Conservation (phyloP, 2,329 filamentous ascomycete species). For the Sclerotinia borealis region DNA sequence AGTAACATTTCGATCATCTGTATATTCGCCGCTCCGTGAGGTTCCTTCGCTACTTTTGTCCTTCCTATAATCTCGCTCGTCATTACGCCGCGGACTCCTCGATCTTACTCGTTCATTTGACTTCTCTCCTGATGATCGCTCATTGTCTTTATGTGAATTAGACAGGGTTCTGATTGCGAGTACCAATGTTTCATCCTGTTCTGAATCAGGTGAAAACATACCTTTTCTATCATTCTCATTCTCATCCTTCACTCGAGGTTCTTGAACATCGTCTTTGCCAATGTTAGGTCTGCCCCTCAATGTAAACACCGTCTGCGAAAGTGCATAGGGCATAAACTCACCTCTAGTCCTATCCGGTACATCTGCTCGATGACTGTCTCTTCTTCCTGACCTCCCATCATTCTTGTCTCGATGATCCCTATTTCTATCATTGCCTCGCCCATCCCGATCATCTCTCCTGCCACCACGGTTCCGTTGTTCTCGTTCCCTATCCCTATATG, state of each 20-base stretch:
- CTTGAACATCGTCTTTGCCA: neutral
- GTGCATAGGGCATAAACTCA: conserved; percentile 4
- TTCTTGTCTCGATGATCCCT: conserved; percentile 18
- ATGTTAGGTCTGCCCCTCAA: conserved; percentile 13
- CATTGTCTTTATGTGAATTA: conserved; percentile 22
- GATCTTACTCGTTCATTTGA: conserved; percentile 19
- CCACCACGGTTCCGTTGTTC: conserved; percentile 32
- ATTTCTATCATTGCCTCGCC: conserved; percentile 20
- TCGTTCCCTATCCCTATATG: conserved; percentile 34
- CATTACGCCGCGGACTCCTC: conserved; percentile 14
- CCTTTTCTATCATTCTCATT: conserved; percentile 12
- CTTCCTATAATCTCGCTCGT: conserved; percentile 13
- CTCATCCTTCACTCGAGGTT: conserved; percentile 1
- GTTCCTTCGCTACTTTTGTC: conserved; percentile 16
- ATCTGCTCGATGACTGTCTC: neutral
- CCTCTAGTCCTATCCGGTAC: conserved; percentile 13
- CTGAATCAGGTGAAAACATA: neutral
- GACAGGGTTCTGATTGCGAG: conserved; percentile 10
- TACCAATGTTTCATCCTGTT: neutral
- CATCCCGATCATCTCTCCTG: conserved; percentile 23
- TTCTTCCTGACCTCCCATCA: conserved; percentile 20
- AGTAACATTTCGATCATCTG: conserved; percentile 19
- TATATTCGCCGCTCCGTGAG: neutral
- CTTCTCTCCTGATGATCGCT: conserved; percentile 19
- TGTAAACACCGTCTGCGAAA: conserved; percentile 8